Conservation (phyloP, 148 eudicot species). For the Limonium bicolor region DNA sequence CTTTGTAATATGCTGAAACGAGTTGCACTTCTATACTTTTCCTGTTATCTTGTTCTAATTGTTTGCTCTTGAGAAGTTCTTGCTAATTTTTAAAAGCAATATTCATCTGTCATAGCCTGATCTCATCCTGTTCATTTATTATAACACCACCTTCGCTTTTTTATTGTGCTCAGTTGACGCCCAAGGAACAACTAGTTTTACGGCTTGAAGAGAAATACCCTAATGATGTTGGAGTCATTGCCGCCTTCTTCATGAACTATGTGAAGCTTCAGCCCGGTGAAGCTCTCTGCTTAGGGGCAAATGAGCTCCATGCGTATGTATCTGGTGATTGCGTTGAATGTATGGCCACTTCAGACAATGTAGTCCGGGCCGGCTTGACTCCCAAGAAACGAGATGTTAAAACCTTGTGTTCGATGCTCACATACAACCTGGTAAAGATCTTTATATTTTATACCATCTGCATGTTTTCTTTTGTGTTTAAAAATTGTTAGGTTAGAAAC, state of each 20-base stretch:
- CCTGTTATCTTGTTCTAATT: no score
- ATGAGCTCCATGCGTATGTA: slow-evolving; percentile 93
- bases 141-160: no score
- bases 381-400: slow-evolving; percentile 66
- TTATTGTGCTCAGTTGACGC: slow-evolving; percentile 61
- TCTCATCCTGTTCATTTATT: not conserved
- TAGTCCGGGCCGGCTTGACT: slow-evolving; percentile 93
- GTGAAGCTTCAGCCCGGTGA: slow-evolving; percentile 79
- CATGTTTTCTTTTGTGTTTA: not conserved
- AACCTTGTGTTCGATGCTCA: slow-evolving; percentile 83
- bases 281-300: slow-evolving; percentile 72
- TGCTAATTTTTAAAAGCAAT: no score
- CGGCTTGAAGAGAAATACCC: slow-evolving; percentile 74
- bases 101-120: no score
- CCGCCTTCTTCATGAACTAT: slow-evolving; percentile 66
- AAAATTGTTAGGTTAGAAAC: not conserved
- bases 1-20: no score
- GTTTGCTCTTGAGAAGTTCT: no score
- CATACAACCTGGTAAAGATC: slow-evolving; percentile 70
- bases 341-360: slow-evolving; percentile 99
- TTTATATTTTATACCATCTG: not conserved
- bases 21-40: no score
- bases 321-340: slow-evolving; percentile 86
- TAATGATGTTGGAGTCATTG: slow-evolving; percentile 72
- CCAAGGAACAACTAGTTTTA: slow-evolving; percentile 59